Base-by-base conservation (phyloP, 2,329 filamentous ascomycete species). In the Metarhizium humberi region DNA sequence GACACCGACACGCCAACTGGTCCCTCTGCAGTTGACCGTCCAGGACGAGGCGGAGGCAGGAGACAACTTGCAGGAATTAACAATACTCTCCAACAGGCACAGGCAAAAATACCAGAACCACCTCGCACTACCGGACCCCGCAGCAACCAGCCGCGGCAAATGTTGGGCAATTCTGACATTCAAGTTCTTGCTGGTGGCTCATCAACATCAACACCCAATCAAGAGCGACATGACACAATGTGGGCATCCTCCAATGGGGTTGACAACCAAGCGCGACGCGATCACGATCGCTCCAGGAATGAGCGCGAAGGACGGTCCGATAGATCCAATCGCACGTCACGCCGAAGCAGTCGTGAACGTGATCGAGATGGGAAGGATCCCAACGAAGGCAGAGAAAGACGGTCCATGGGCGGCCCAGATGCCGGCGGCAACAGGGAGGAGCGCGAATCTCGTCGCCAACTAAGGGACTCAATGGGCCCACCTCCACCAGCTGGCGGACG, bases 1-100 rank as follows among this genome's bases (percentile, higher is more conserved):
- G 70, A 71, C 3, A 51, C 57, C 3, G 62, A 58, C 18, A 67
- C 70, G 5, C 70, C 69, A 2, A 71, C 73, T 6, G 70, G 69
- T 0, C 70, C 70, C 14, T 62, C 70, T 30, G 60, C 63, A 8
- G 64, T 65, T 20, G 73, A 77, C 32, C 68, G 74, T 34, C 56
- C 61, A 30, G 61, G 67, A 42, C 64, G 63, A 32, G 69, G 59
- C 61, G 74, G 77, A 34, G 72, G 76, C 18, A 71, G 75, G 56
- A 73, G 81, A 56, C 80, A 85, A 61, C 70, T 86, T 34, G 77
- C 77, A 13, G 78, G 79, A 49, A 85, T 86, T 57, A 82, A 84
- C 60, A 82, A 70, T 58, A 80, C 76, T 52, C 72, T 84, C 4
- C 77, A 79, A 59, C 76, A 80, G 65, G 74, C 75, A 1, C 77